Evolutionary conservation across 2,329 filamentous ascomycete species (phyloP).

Genomic region (Fusarium torulosum): DNA sequence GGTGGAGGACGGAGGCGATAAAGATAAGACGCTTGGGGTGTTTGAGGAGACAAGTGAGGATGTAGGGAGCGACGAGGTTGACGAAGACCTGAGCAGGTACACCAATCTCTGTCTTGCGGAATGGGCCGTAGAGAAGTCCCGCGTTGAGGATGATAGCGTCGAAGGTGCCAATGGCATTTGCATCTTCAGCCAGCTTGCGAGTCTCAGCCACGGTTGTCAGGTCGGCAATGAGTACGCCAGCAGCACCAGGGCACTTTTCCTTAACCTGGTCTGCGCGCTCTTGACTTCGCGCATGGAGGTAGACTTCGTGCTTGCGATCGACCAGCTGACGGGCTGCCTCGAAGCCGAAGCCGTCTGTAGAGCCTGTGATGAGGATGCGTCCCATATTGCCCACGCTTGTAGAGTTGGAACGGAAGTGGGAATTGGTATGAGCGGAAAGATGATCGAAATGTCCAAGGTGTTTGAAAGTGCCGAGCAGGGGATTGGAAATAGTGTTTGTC

Average conservation of each 20-base stretch:
- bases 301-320: conserved; percentile 40
- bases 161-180: conserved; percentile 39
- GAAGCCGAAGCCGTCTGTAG: conserved; percentile 45
- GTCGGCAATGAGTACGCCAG: conserved; percentile 38
- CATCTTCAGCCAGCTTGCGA: conserved; percentile 39
- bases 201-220: conserved; percentile 39
- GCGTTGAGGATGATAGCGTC: conserved; percentile 41
- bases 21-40: conserved; percentile 38
- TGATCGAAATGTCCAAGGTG: not conserved
- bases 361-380: conserved; percentile 45
- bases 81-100: conserved; percentile 40
- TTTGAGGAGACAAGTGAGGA: conserved; percentile 37
- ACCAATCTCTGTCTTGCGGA: conserved; percentile 36
- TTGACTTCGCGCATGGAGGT: conserved; percentile 42
- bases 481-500: not conserved
- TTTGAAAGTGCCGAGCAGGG: not conserved
- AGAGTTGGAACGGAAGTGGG: not conserved
- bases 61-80: conserved; percentile 43
- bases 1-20: conserved; percentile 38
- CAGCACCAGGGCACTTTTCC: conserved; percentile 32
- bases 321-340: conserved; percentile 43
- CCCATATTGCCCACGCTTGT: conserved; percentile 29
- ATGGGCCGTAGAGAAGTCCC: conserved; percentile 34
- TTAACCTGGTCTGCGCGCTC: conserved; percentile 37
- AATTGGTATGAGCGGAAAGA: not conserved